These are phyloP conservation scores for Curvularia eragrostidis DNA, from an alignment of 2,329 filamentous ascomycete species.

Conservation along the genomic window DNA sequence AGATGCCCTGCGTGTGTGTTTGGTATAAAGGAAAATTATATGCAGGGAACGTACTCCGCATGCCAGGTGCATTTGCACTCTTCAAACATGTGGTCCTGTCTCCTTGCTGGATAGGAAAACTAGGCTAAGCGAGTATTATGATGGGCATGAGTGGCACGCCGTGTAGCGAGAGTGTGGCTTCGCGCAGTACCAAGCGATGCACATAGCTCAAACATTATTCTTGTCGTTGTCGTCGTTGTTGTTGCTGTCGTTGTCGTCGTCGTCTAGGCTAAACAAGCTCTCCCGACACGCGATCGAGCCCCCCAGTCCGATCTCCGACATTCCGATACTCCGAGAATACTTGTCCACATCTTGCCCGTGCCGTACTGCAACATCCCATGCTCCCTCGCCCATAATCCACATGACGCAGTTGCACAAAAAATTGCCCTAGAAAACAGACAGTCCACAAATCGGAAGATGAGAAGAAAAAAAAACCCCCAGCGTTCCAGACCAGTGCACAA, in stretches of 20 bases:
- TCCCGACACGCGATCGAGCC: constrained; percentile 8
- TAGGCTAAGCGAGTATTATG: background rate
- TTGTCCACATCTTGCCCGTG: background rate
- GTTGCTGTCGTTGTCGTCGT: background rate
- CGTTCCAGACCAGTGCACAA: background rate
- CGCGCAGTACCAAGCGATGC: background rate
- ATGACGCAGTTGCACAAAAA: background rate
- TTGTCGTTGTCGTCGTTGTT: background rate
- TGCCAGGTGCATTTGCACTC: background rate
- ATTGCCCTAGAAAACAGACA: background rate
- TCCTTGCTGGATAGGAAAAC: background rate
- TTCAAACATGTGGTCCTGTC: background rate
- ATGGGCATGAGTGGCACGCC: background rate
- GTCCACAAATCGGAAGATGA: no score
- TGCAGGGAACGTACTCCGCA: background rate
- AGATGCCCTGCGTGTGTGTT: background rate
- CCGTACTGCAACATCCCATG: no score
- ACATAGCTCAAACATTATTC: background rate
- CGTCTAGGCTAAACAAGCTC: constrained; percentile 6
- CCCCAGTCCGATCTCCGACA: constrained; percentile 1
- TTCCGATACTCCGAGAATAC: constrained; percentile 3
- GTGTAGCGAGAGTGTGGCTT: background rate
- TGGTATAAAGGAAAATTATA: background rate
- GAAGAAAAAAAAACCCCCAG: background rate
- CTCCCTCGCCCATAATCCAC: background rate